Evolutionary conservation across 2,329 filamentous ascomycete species (phyloP).

Genomic region (Cordyceps javanica): DNA sequence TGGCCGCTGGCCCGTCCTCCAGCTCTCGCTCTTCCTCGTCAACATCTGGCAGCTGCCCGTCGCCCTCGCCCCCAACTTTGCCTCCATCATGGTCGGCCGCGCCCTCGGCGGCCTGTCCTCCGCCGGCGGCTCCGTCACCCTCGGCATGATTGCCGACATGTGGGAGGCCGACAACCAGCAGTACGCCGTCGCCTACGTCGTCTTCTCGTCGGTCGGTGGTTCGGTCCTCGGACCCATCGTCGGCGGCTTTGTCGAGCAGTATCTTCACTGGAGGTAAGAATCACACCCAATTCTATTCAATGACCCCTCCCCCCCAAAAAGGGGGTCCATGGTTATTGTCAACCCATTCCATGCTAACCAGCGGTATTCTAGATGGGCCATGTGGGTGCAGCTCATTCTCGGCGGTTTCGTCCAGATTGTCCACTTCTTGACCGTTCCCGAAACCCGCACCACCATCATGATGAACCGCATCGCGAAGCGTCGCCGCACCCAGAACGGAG

Average conservation of each 20-base stretch:
- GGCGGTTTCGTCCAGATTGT: slow-evolving; percentile 62
- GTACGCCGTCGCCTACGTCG: slow-evolving; percentile 69
- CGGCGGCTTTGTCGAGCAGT: slow-evolving; percentile 68
- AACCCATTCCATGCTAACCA: slow-evolving; percentile 12
- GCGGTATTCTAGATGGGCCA: slow-evolving; percentile 48
- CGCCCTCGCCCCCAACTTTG: slow-evolving; percentile 67
- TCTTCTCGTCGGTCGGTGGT: slow-evolving; percentile 74
- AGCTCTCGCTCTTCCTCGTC: slow-evolving; percentile 66
- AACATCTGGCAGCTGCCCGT: slow-evolving; percentile 73
- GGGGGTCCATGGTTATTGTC: too few relatives aligned
- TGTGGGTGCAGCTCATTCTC: slow-evolving; percentile 82
- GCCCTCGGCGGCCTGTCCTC: slow-evolving; percentile 64
- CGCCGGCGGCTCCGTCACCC: slow-evolving; percentile 65
- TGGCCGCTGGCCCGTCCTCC: slow-evolving; percentile 69
- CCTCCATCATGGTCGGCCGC: slow-evolving; percentile 62
- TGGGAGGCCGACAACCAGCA: slow-evolving; percentile 67
- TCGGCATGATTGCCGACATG: slow-evolving; percentile 71
- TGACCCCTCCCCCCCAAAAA: not conserved
- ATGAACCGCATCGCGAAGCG: slow-evolving; percentile 75
- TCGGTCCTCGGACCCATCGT: slow-evolving; percentile 71
- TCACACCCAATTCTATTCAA: too few relatives aligned
- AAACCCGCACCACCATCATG: slow-evolving; percentile 70
- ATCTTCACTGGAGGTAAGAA: slow-evolving; percentile 57
- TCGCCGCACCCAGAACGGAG: slow-evolving; percentile 52
- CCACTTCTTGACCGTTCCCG: slow-evolving; percentile 65